Base-by-base conservation (phyloP, 306 rosid genomes). In the Vicia villosa region DNA sequence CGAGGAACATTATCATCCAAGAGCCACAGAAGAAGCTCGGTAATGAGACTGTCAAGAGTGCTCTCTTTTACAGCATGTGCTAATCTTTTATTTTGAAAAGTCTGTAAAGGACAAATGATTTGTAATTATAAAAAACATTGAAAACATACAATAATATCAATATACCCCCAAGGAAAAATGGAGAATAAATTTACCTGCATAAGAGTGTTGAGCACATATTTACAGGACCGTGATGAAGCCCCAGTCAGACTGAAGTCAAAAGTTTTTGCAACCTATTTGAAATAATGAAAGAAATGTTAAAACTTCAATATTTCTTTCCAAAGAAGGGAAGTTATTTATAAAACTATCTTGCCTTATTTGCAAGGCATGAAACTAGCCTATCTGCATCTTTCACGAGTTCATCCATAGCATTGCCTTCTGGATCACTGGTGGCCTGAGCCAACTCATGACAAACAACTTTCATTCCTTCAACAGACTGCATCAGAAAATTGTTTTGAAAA, bases 401-500 rank as follows among this genome's bases (percentile, higher is more conserved):
- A 74, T 95, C 99, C 96, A 91, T 91, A 30, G 84, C 83, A 86
- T 85, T 83, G 72, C 97, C 90, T 75, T 95, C 99, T 13, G 97
- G 97, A 76, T 95, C 96, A 82, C 72, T 82, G 36, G 88, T 82
- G 50, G 96, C 92, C 84, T 91, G 99, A 66, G 88, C 88, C 89
- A 95, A 80, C 86, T 95, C 99, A 83, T 95, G 95, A 72, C 99
- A 95, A 67, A 95, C 93, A 66, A 95, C 91, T 82, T 95, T 95
- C 99, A 95, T 95, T 72, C 99, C 99, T 82, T 95, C 97, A 58
- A 95, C 99, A 11, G 97, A 89, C 99, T 95, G 86, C 79, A 94
- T 34, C 50, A 60, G 16, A 79, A 30, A 47, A 60, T 78, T 47
- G 79, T 63, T 67, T 72, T 20, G 17, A 59, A 81, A 19, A 57